Evolutionary conservation across 495 filamentous ascomycete species (phyloP).

Genomic region (Penicillium nucicola): DNA sequence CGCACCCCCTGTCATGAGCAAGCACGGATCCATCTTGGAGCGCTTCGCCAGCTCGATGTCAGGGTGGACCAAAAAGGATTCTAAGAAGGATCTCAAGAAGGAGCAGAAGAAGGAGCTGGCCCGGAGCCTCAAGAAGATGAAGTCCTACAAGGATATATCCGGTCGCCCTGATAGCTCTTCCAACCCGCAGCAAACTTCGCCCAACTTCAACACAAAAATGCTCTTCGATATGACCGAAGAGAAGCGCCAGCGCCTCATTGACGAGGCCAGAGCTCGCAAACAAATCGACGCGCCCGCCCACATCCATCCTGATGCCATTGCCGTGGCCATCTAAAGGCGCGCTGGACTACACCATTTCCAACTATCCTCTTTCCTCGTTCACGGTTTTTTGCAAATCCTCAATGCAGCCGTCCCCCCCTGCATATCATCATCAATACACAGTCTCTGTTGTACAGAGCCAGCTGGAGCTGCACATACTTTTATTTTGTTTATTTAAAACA

Average conservation of each 20-base stretch:
- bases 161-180: slow-evolving; percentile 26
- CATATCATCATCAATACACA: neutral
- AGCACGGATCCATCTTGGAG: slow-evolving; percentile 53
- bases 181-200: slow-evolving; percentile 22
- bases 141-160: slow-evolving; percentile 28
- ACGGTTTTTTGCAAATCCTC: neutral
- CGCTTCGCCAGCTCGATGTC: slow-evolving; percentile 37
- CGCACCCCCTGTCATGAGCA: slow-evolving; percentile 16
- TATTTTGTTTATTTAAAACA: neutral
- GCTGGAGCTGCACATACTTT: slow-evolving; percentile 1
- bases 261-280: slow-evolving; percentile 47
- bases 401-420: slow-evolving; percentile 3
- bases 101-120: slow-evolving; percentile 2
- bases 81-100: slow-evolving; percentile 41
- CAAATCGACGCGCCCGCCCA: neutral
- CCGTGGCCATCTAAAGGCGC: neutral
- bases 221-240: slow-evolving; percentile 49
- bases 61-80: slow-evolving; percentile 12
- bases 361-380: neutral
- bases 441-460: slow-evolving; percentile 3
- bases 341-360: neutral
- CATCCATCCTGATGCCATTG: neutral
- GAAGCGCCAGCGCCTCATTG: slow-evolving; percentile 46
- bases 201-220: slow-evolving; percentile 18
- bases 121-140: slow-evolving; percentile 48